Percentiles rank a stretch among this genome's conserved stretches.
Conservation (phyloP, 108 stramenopile genomes). For the Hondaea fermentalgiana region DNA sequence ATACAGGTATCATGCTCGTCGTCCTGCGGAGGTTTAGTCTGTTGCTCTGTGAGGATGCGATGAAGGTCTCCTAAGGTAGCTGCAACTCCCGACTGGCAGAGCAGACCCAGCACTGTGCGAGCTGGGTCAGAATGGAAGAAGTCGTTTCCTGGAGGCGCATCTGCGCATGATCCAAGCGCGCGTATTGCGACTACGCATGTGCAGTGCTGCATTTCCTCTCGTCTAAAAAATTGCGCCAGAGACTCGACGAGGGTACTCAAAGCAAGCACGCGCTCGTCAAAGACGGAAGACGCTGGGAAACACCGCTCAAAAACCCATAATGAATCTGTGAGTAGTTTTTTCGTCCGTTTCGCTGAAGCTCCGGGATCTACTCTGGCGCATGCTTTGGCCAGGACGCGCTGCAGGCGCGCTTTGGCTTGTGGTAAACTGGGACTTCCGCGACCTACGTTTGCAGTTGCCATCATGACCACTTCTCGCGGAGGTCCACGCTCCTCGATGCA, state of each 20-base stretch:
- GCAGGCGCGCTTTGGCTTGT: not conserved
- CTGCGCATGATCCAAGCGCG: not conserved
- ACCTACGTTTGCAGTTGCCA: not conserved
- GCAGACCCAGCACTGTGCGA: not conserved
- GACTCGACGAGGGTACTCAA: not conserved
- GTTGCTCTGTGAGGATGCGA: not conserved
- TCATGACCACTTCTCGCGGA: not conserved
- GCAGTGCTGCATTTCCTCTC: not conserved
- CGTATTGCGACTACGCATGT: not conserved
- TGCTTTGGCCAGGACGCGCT: not conserved
- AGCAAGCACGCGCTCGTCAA: not conserved
- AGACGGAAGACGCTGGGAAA: not conserved
- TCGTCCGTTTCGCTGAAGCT: not conserved
- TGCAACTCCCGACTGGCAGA: not conserved
- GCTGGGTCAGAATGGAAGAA: not conserved
- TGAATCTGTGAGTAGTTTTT: not conserved
- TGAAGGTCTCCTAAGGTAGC: not conserved
- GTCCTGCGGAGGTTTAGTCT: too few relatives aligned
- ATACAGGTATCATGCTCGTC: too few relatives aligned
- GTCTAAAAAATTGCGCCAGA: not conserved
- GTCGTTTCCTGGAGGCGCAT: not conserved
- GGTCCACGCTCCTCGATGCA: not conserved
- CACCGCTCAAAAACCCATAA: not conserved
- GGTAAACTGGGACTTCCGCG: not conserved
- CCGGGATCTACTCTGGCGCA: not conserved